A percentile compares a stretch with the other conserved stretches of the same genome.
Conservation (phyloP, 805 yeast genomes). For the Scheffersomyces amazonensis region DNA sequence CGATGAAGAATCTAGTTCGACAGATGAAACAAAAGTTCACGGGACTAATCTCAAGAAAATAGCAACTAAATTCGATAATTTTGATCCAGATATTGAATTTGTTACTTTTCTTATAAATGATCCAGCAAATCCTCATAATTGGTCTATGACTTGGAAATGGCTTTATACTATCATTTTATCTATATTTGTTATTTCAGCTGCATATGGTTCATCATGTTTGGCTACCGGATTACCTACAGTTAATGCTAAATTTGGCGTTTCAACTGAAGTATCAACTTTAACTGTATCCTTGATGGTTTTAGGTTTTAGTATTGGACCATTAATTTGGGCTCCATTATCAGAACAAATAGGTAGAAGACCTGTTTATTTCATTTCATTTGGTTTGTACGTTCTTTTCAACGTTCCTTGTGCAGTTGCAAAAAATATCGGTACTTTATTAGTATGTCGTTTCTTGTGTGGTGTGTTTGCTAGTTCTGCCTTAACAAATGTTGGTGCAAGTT, state of each 20-base stretch:
- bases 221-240: constrained; percentile 81
- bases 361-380: constrained; percentile 74
- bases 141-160: constrained; percentile 62
- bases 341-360: constrained; percentile 86
- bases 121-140: constrained; percentile 88
- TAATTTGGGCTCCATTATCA: constrained; percentile 84
- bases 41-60: constrained; percentile 1
- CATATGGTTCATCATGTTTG: constrained; percentile 89
- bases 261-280: constrained; percentile 73
- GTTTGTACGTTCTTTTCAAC: constrained; percentile 73
- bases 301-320: constrained; percentile 85
- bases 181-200: constrained; percentile 78
- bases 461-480: constrained; percentile 82
- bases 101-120: constrained; percentile 80
- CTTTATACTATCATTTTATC: constrained; percentile 66
- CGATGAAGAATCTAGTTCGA: constrained; percentile 9
- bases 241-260: constrained; percentile 63
- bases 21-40: constrained; percentile 2
- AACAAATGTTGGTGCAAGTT: constrained; percentile 85
- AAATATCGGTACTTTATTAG: constrained; percentile 76
- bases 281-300: constrained; percentile 84
- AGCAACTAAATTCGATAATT: constrained; percentile 7
- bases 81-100: constrained; percentile 72
- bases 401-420: constrained; percentile 85
- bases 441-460: constrained; percentile 84